A percentile compares a stretch with the other conserved stretches of the same genome.
Conservation (phyloP, 2,329 filamentous ascomycete species). For the Rhynchosporium secalis region DNA sequence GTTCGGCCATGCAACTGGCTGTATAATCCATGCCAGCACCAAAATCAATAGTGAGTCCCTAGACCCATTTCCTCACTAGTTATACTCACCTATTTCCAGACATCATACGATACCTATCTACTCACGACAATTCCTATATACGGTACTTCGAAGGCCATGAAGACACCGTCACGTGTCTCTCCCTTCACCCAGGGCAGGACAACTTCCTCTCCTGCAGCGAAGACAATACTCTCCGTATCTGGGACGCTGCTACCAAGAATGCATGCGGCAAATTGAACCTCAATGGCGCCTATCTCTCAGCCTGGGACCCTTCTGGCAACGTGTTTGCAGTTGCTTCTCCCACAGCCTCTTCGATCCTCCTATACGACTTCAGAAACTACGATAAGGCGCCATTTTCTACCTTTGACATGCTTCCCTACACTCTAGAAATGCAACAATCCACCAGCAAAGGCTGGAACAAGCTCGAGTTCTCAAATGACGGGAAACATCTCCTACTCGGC, state of each 20-base stretch:
- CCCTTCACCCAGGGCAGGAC: constrained; percentile 83
- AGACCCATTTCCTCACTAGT: neutral
- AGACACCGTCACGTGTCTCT: constrained; percentile 76
- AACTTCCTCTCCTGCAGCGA: constrained; percentile 89
- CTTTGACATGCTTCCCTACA: constrained; percentile 68
- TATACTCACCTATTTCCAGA: constrained; percentile 47
- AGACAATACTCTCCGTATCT: constrained; percentile 88
- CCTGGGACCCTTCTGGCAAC: constrained; percentile 88
- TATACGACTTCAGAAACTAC: constrained; percentile 93
- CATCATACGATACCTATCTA: constrained; percentile 82
- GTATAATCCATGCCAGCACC: constrained; percentile 93
- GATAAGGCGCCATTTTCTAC: constrained; percentile 86
- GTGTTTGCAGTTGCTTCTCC: constrained; percentile 90
- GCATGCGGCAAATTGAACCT: constrained; percentile 80
- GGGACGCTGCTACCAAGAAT: constrained; percentile 76
- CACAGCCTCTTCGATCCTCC: constrained; percentile 72
- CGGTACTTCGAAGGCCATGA: constrained; percentile 95
- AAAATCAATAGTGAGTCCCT: constrained; percentile 76
- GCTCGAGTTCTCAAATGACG: constrained; percentile 94
- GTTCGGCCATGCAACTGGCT: constrained; percentile 85
- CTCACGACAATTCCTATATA: constrained; percentile 94
- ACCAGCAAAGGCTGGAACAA: constrained; percentile 77
- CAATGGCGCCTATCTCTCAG: constrained; percentile 75
- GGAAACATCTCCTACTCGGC: constrained; percentile 79
- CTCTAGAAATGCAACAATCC: constrained; percentile 52